Evolutionary conservation across 805 yeast species (phyloP).

Genomic region (Blastobotrys americana): DNA sequence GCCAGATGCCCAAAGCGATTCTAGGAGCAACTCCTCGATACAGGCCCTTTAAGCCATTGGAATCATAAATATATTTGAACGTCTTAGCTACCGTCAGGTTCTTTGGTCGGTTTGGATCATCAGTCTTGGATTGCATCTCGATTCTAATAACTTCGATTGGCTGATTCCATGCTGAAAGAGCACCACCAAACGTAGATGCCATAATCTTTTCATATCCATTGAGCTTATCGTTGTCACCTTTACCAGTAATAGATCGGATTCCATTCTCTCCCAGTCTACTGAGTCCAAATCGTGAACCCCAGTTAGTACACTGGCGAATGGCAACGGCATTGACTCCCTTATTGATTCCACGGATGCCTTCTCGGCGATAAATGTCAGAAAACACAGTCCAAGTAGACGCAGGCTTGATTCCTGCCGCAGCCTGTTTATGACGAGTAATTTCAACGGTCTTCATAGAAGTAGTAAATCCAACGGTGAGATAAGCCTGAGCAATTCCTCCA

Average conservation of each 20-base stretch:
- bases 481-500: constrained; percentile 96
- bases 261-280: constrained; percentile 85
- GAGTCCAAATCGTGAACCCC: constrained; percentile 97
- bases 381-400: constrained; percentile 81
- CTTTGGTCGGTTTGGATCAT: constrained; percentile 92
- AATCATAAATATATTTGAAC: constrained; percentile 70
- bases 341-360: constrained; percentile 91
- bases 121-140: constrained; percentile 95
- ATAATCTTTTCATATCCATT: constrained; percentile 71
- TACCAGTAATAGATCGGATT: constrained; percentile 58
- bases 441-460: constrained; percentile 99
- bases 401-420: constrained; percentile 55
- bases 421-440: constrained; percentile 83
- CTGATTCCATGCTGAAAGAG: constrained; percentile 96
- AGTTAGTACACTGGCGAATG: constrained; percentile 96
- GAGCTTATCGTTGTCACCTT: constrained; percentile 54
- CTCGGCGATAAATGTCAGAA: constrained; percentile 70
- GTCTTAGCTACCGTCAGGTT: constrained; percentile 74
- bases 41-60: constrained; percentile 82
- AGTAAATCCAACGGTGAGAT: constrained; percentile 93
- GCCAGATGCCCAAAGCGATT: constrained; percentile 95
- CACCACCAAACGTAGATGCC: constrained; percentile 92
- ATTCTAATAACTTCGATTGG: constrained; percentile 97
- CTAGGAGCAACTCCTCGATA: constrained; percentile 97
- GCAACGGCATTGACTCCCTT: constrained; percentile 99